These are phyloP conservation scores for Crithidia fasciculata DNA, from an alignment of 208 protist genomes.

Conservation along the genomic window DNA sequence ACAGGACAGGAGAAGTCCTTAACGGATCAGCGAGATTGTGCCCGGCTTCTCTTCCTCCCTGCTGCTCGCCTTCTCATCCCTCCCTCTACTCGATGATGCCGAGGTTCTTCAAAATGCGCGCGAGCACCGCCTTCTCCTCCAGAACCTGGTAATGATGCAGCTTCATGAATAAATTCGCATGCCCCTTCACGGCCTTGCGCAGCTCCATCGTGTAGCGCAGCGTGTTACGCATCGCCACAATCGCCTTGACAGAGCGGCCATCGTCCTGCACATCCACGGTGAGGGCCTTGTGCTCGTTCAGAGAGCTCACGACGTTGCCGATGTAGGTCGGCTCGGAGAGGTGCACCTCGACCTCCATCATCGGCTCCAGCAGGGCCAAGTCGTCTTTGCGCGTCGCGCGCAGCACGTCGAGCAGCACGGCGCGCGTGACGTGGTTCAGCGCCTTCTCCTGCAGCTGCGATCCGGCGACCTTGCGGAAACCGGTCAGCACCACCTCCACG, in stretches of 20 bases:
- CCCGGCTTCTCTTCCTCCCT: no score
- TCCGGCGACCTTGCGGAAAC: constrained; percentile 59
- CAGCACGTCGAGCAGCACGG: constrained; percentile 55
- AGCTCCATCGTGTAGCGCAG: constrained; percentile 89
- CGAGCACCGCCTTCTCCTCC: constrained; percentile 77
- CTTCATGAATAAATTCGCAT: constrained; percentile 79
- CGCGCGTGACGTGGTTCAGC: constrained; percentile 55
- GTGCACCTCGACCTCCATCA: constrained; percentile 90
- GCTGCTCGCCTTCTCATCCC: no score
- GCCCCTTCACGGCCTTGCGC: constrained; percentile 85
- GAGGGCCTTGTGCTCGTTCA: constrained; percentile 84
- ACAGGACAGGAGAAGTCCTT: no score
- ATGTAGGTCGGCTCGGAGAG: constrained; percentile 78
- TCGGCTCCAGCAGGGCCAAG: constrained; percentile 79
- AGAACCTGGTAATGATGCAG: constrained; percentile 79
- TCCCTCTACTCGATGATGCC: constrained; percentile 56
- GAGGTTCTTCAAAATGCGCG: constrained; percentile 82
- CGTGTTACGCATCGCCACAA: constrained; percentile 85
- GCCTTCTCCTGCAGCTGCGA: constrained; percentile 49
- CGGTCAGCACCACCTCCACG: constrained; percentile 63
- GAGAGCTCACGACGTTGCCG: constrained; percentile 70
- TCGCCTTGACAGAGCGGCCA: constrained; percentile 72
- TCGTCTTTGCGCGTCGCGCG: constrained; percentile 34
- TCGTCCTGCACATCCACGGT: constrained; percentile 85
- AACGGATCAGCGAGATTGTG: no score